These are phyloP conservation scores for Rubia peregrina DNA, from an alignment of 305 asterid genomes.

Conservation along the genomic window DNA sequence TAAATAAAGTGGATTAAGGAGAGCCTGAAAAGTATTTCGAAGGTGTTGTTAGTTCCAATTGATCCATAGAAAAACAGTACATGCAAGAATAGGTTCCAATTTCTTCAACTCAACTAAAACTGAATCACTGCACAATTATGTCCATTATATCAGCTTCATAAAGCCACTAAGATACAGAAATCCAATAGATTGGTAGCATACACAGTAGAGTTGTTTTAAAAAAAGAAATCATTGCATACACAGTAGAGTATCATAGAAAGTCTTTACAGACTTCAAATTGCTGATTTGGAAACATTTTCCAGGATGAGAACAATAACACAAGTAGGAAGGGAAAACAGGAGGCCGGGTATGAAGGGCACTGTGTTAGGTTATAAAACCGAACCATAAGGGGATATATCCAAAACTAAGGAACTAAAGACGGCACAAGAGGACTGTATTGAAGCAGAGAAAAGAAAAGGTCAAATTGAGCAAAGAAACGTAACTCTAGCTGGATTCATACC, in stretches of 20 bases:
- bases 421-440: not conserved
- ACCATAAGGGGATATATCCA: not conserved
- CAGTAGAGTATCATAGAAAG: not conserved
- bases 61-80: not conserved
- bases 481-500: not conserved
- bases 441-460: not conserved
- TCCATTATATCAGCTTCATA: not conserved
- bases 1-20: slow-evolving; percentile 85
- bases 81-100: not conserved
- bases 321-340: not conserved
- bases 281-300: not conserved
- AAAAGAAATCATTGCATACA: not conserved
- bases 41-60: slow-evolving; percentile 10
- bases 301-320: not conserved
- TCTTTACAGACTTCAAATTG: not conserved
- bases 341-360: too few species aligned
- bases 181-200: not conserved
- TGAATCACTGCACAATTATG: not conserved
- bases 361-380: not conserved
- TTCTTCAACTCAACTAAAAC: not conserved
- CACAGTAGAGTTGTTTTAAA: slow-evolving; percentile 7
- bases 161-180: not conserved
- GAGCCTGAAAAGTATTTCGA: slow-evolving; percentile 46
- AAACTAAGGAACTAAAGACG: too few species aligned
- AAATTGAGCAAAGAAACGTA: not conserved